A percentile compares a stretch with the other conserved stretches of the same genome.
These are phyloP conservation scores for Cryphonectria carpinicola DNA, from an alignment of 2,329 filamentous ascomycete species.

Conservation along the genomic window DNA sequence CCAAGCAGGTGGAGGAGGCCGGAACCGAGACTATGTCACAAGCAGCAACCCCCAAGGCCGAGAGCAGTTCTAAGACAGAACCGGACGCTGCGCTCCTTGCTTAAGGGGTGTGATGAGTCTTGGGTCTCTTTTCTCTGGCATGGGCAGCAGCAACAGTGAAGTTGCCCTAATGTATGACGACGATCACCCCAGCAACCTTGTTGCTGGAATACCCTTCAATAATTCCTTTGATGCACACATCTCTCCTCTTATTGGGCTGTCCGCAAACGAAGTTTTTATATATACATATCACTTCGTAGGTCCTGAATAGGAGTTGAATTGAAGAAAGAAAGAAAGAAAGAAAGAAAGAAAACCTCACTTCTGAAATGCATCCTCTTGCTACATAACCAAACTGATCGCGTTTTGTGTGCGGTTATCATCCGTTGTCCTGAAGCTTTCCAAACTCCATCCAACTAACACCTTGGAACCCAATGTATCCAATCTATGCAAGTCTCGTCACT, in stretches of 20 bases:
- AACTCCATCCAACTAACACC: background rate
- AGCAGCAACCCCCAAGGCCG: background rate
- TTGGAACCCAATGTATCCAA: background rate
- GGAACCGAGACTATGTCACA: background rate
- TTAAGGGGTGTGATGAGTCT: background rate
- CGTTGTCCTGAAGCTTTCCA: background rate
- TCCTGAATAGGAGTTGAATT: background rate
- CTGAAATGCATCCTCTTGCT: background rate
- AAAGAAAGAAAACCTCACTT: background rate
- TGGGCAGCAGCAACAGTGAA: background rate
- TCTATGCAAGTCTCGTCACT: slow-evolving; percentile 7
- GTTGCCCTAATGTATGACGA: background rate
- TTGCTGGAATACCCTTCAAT: background rate
- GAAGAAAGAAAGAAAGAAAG: too few species aligned
- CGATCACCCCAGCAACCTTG: background rate
- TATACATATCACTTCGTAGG: background rate
- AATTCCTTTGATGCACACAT: background rate
- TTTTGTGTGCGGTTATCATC: background rate
- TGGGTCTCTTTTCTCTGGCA: background rate
- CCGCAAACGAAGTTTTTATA: background rate
- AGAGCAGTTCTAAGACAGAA: slow-evolving; percentile 9
- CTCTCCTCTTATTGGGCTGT: background rate
- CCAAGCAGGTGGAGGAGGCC: background rate
- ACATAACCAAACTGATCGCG: background rate
- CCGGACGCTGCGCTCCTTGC: background rate